Conservation (phyloP, 352 stramenopile genomes). For the Globisporangium uncinulatum region DNA sequence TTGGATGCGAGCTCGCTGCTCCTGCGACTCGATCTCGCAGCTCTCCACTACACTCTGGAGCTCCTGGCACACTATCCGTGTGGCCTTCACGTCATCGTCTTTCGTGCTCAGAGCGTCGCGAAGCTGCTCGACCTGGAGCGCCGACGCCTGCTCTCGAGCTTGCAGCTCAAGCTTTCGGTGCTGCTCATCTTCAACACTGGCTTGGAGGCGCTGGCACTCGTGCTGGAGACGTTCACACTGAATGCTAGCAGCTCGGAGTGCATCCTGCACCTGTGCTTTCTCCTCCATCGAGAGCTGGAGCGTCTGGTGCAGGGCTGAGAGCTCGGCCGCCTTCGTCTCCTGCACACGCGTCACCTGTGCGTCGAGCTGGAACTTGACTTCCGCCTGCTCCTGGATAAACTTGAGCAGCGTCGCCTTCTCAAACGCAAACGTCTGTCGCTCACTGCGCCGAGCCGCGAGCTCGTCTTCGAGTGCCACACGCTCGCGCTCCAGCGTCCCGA, state of each 20-base stretch:
- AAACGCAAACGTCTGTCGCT: conserved; percentile 50
- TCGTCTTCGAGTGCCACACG: conserved; percentile 33
- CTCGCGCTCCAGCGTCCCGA: conserved; percentile 57
- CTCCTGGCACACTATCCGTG: conserved; percentile 42
- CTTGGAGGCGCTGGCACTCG: conserved; percentile 22
- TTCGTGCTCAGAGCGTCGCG: conserved; percentile 21
- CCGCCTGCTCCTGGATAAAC: conserved; percentile 70
- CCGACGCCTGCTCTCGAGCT: conserved; percentile 26
- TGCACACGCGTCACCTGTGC: conserved; percentile 43
- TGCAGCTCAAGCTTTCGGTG: conserved; percentile 25
- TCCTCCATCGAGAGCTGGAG: conserved; percentile 38
- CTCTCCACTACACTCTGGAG: conserved; percentile 38
- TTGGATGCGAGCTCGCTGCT: conserved; percentile 17
- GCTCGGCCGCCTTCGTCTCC: conserved; percentile 29
- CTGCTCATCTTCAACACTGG: conserved; percentile 28
- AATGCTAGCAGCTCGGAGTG: conserved; percentile 23
- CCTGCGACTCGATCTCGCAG: conserved; percentile 21
- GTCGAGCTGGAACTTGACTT: conserved; percentile 61
- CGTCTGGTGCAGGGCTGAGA: conserved; percentile 24
- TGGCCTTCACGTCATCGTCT: conserved; percentile 49
- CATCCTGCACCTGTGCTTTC: conserved; percentile 29
- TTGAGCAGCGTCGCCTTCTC: conserved; percentile 72
- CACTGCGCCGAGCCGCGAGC: conserved; percentile 29
- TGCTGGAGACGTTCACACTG: conserved; percentile 25
- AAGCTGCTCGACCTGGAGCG: conserved; percentile 27